Percentiles rank a stretch among this genome's conserved stretches.
Conservation (phyloP, 2,329 filamentous ascomycete genomes). For the Pyrenophora graminea region DNA sequence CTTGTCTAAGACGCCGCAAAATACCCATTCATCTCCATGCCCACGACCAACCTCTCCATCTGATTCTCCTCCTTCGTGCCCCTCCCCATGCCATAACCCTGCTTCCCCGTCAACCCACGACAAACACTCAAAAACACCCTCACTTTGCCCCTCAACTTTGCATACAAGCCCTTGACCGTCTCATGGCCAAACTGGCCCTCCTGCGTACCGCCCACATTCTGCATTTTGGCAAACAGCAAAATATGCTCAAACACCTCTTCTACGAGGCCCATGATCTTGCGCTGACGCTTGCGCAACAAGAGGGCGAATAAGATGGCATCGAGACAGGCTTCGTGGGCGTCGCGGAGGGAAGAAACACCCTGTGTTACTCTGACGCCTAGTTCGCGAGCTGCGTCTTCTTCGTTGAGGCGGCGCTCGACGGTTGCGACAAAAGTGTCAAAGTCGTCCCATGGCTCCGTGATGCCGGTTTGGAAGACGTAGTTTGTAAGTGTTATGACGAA, state of each 20-base stretch:
- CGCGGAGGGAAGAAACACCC: slow-evolving; percentile 69
- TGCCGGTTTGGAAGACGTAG: slow-evolving; percentile 80
- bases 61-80: slow-evolving; percentile 58
- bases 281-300: slow-evolving; percentile 74
- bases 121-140: slow-evolving; percentile 76
- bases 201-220: slow-evolving; percentile 18
- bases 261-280: slow-evolving; percentile 71
- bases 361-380: slow-evolving; percentile 54
- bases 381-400: slow-evolving; percentile 49
- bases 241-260: slow-evolving; percentile 76
- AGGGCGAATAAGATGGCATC: slow-evolving; percentile 76
- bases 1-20: slow-evolving; percentile 48
- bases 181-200: slow-evolving; percentile 26
- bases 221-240: slow-evolving; percentile 62
- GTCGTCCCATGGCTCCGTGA: slow-evolving; percentile 71
- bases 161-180: slow-evolving; percentile 60
- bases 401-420: slow-evolving; percentile 63
- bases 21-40: slow-evolving; percentile 72
- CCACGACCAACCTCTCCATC: slow-evolving; percentile 69
- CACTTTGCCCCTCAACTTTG: slow-evolving; percentile 70
- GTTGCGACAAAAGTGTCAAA: slow-evolving; percentile 70
- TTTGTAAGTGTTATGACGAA: slow-evolving; percentile 73
- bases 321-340: slow-evolving; percentile 72
- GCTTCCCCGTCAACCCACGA: slow-evolving; percentile 67
- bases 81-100: slow-evolving; percentile 47